Evolutionary conservation across 2,329 filamentous ascomycete genomes (phyloP).

Genomic region (Trichoderma koningii): DNA sequence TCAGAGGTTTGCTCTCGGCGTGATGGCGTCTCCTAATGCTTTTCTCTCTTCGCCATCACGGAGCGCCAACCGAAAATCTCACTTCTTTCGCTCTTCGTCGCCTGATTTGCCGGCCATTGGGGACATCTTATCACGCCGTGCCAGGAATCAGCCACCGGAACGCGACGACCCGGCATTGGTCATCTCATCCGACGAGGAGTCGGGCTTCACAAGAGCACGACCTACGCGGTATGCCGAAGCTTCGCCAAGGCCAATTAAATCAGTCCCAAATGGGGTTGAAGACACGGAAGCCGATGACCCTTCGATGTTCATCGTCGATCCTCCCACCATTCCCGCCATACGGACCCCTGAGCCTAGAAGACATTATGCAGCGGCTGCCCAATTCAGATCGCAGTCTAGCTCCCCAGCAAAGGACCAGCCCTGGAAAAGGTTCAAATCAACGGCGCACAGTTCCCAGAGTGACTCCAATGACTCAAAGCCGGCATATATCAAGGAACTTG

Average conservation of each 20-base stretch:
- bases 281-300: slow-evolving; percentile 19
- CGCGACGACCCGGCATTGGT: slow-evolving; percentile 43
- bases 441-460: not conserved
- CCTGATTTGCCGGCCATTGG: slow-evolving; percentile 57
- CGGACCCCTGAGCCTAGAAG: slow-evolving; percentile 28
- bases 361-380: slow-evolving; percentile 25
- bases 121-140: slow-evolving; percentile 46
- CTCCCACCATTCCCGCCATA: slow-evolving; percentile 30
- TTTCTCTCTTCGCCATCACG: slow-evolving; percentile 39
- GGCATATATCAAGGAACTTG: not conserved
- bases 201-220: not conserved
- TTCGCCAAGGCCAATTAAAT: not conserved
- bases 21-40: slow-evolving; percentile 41
- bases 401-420: slow-evolving; percentile 37
- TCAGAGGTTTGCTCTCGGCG: slow-evolving; percentile 35
- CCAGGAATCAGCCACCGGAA: slow-evolving; percentile 38
- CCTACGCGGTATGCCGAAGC: not conserved
- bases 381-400: slow-evolving; percentile 12
- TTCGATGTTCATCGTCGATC: slow-evolving; percentile 33
- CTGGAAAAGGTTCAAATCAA: slow-evolving; percentile 43
- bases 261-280: not conserved
- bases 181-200: slow-evolving; percentile 41
- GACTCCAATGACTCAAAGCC: not conserved
- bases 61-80: slow-evolving; percentile 39
- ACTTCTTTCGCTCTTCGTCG: slow-evolving; percentile 49